Conservation (phyloP, 768 basidiomycete species). For the Tricholoma hemisulphureum region DNA sequence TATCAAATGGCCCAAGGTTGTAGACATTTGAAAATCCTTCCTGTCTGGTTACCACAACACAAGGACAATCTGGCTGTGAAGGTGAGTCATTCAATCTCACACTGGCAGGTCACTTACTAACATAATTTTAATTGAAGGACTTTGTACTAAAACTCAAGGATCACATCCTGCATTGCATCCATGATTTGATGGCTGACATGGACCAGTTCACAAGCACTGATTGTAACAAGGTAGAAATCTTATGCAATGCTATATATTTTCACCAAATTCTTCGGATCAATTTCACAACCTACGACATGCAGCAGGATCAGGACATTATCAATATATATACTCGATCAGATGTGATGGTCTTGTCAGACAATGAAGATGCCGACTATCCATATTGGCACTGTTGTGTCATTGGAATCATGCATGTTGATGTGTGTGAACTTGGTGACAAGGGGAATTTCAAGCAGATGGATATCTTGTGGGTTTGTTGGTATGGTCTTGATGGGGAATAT, state of each 20-base stretch:
- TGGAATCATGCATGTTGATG: slow-evolving; percentile 26
- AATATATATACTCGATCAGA: slow-evolving; percentile 27
- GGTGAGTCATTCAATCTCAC: slow-evolving; percentile 3
- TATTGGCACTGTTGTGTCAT: slow-evolving; percentile 19
- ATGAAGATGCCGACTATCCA: no score
- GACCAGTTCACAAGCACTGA: slow-evolving; percentile 11
- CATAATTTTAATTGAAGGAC: neutral
- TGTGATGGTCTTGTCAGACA: no score
- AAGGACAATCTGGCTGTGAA: no score
- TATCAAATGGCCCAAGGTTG: no score
- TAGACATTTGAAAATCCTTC: neutral
- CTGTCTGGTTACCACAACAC: slow-evolving; percentile 2
- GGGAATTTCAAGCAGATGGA: slow-evolving; percentile 15
- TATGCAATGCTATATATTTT: slow-evolving; percentile 29
- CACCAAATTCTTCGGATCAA: no score
- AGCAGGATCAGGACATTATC: slow-evolving; percentile 32
- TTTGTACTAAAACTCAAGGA: slow-evolving; percentile 23
- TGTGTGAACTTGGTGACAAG: neutral
- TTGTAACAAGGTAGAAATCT: slow-evolving; percentile 17
- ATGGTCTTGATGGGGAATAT: no score
- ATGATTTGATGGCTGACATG: slow-evolving; percentile 21
- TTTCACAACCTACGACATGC: slow-evolving; percentile 40
- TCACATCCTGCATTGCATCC: no score
- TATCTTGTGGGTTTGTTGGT: no score
- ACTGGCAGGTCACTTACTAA: slow-evolving; percentile 5